phyloP scores from a whole-genome alignment of 257 asterid genomes.

The Solanum tarijense region DNA sequence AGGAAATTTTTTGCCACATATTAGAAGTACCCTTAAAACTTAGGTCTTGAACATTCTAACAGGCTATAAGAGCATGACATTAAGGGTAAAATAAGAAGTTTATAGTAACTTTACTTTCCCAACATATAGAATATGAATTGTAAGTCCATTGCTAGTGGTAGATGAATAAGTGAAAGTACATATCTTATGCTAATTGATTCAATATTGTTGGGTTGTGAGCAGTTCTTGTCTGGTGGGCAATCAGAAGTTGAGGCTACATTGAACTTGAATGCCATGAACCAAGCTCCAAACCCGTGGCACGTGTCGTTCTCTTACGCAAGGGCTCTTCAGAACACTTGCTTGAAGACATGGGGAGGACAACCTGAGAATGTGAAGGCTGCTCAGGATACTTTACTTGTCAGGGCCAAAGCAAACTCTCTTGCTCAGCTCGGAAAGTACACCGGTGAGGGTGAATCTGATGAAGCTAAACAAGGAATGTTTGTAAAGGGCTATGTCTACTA shows the following conservation, averaged over 20 bases:
- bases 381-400: constrained; percentile 42
- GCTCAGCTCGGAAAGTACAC: constrained; percentile 82
- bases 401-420: constrained; percentile 68
- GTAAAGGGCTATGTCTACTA: constrained; percentile 63
- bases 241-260: constrained; percentile 76
- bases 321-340: constrained; percentile 73
- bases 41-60: background rate
- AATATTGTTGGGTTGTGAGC: background rate
- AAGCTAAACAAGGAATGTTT: constrained; percentile 67
- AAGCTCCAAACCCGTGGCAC: constrained; percentile 75
- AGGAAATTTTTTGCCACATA: background rate
- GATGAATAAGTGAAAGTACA: background rate
- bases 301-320: constrained; percentile 71
- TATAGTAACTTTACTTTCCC: background rate
- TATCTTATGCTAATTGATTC: background rate
- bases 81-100: background rate
- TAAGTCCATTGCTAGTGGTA: background rate
- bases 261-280: constrained; percentile 80
- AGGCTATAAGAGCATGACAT: background rate
- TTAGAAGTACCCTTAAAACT: background rate
- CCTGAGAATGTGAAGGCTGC: constrained; percentile 64
- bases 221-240: constrained; percentile 82
- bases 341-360: constrained; percentile 69
- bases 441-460: constrained; percentile 66
- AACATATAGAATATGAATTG: background rate